Conservation (phyloP, 2,329 filamentous ascomycete species). For the Cytospora paraplurivora region DNA sequence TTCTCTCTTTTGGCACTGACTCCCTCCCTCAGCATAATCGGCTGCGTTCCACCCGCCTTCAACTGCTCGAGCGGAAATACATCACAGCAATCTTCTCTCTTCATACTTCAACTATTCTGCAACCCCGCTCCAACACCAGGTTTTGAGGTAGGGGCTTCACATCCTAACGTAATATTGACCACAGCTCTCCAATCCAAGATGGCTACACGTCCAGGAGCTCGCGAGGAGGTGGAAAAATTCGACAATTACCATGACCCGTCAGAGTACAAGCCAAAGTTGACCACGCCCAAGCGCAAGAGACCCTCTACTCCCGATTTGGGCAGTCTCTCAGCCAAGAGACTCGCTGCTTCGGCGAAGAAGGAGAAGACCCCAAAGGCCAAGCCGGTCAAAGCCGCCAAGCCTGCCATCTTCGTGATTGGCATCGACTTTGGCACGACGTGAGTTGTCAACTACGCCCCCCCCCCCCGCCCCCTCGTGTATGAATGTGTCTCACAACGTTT, state of each 20-base stretch:
- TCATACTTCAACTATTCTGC: background rate
- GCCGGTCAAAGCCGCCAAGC: background rate
- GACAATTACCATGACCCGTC: background rate
- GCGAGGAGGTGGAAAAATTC: background rate
- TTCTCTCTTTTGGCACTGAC: too few species aligned
- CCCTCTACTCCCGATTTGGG: background rate
- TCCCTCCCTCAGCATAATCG: background rate
- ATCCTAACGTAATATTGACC: background rate
- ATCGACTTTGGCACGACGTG: constrained; percentile 53
- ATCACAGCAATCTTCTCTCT: background rate
- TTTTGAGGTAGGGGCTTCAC: too few species aligned
- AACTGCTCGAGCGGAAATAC: too few species aligned
- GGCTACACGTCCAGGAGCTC: background rate
- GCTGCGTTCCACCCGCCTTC: background rate
- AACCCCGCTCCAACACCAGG: too few species aligned
- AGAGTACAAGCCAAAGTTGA: background rate
- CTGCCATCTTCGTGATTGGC: constrained; percentile 39
- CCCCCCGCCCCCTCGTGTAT: too few species aligned
- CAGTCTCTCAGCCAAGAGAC: background rate
- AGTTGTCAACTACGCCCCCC: too few species aligned
- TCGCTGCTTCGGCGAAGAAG: background rate
- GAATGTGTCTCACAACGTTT: constrained; percentile 2
- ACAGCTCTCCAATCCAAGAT: background rate
- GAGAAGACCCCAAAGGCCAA: background rate
- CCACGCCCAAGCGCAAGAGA: background rate